These are phyloP conservation scores for Sphaerobolus stellatus DNA, from an alignment of 1,284 basidiomycete genomes.

Conservation along the genomic window DNA sequence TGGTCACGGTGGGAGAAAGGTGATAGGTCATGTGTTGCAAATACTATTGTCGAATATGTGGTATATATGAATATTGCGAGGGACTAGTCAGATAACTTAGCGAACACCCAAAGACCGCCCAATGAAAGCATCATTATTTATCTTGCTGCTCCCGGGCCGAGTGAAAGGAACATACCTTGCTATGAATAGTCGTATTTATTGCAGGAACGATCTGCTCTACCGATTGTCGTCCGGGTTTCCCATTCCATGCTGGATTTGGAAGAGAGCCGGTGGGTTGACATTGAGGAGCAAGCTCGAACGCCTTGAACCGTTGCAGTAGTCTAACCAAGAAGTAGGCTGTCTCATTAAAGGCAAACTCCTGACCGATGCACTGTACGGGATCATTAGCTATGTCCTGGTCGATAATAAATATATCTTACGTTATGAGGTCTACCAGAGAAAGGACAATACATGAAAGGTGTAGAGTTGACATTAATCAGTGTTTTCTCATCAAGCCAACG, in stretches of 20 bases:
- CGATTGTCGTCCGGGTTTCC: constrained; percentile 49
- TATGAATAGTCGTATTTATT: constrained; percentile 57
- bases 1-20: too few species aligned
- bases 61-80: constrained; percentile 81
- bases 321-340: constrained; percentile 67
- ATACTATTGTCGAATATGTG: too few species aligned
- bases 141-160: not conserved
- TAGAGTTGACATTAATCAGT: constrained; percentile 46
- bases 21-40: too few species aligned
- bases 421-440: constrained; percentile 66
- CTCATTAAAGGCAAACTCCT: constrained; percentile 73
- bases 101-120: constrained; percentile 4
- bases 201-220: constrained; percentile 60
- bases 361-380: constrained; percentile 58
- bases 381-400: constrained; percentile 20
- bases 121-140: not conserved
- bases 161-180: constrained; percentile 47
- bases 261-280: constrained; percentile 58
- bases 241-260: constrained; percentile 59
- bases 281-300: constrained; percentile 58
- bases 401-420: constrained; percentile 29
- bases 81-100: constrained; percentile 36
- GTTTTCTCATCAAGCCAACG: constrained; percentile 61
- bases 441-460: constrained; percentile 66
- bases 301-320: constrained; percentile 61